Evolutionary conservation across 2,329 filamentous ascomycete genomes (phyloP).

Genomic region (Fusarium sp.): DNA sequence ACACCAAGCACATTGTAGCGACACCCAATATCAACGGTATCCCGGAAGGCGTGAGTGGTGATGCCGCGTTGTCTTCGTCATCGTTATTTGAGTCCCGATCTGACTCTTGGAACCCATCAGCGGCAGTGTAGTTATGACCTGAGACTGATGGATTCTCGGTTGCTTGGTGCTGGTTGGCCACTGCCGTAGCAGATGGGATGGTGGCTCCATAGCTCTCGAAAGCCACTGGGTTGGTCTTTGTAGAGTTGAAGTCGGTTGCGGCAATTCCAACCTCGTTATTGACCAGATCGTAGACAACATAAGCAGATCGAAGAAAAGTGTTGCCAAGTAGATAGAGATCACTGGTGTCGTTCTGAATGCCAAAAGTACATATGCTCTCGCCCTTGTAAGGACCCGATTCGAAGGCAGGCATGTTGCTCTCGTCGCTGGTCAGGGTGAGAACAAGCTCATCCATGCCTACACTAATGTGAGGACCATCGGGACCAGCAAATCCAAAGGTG

Average conservation of each 20-base stretch:
- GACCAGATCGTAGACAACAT: slow-evolving; percentile 70
- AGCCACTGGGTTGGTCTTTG: slow-evolving; percentile 61
- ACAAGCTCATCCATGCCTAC: slow-evolving; percentile 69
- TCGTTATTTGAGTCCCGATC: slow-evolving; percentile 12
- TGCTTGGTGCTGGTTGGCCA: slow-evolving; percentile 55
- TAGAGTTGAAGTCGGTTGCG: slow-evolving; percentile 67
- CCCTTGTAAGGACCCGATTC: slow-evolving; percentile 58
- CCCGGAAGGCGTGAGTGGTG: slow-evolving; percentile 23
- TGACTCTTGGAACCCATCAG: slow-evolving; percentile 51
- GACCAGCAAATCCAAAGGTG: slow-evolving; percentile 65
- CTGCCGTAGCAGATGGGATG: slow-evolving; percentile 64
- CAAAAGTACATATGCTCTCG: slow-evolving; percentile 65
- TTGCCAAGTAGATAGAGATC: slow-evolving; percentile 65
- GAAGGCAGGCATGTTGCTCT: slow-evolving; percentile 53
- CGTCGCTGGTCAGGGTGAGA: slow-evolving; percentile 56
- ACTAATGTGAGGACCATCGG: slow-evolving; percentile 62
- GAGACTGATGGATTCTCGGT: slow-evolving; percentile 32
- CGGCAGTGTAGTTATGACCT: slow-evolving; percentile 44
- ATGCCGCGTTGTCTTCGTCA: slow-evolving; percentile 34
- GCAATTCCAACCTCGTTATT: slow-evolving; percentile 70
- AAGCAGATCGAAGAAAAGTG: slow-evolving; percentile 70
- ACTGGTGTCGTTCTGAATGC: slow-evolving; percentile 64
- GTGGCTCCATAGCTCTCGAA: slow-evolving; percentile 63
- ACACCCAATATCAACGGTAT: slow-evolving; percentile 32
- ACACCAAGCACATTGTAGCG: slow-evolving; percentile 41